These are phyloP conservation scores for Allomyces arbusculus DNA, from an alignment of 192 early-diverging fungal species.

Conservation along the genomic window DNA sequence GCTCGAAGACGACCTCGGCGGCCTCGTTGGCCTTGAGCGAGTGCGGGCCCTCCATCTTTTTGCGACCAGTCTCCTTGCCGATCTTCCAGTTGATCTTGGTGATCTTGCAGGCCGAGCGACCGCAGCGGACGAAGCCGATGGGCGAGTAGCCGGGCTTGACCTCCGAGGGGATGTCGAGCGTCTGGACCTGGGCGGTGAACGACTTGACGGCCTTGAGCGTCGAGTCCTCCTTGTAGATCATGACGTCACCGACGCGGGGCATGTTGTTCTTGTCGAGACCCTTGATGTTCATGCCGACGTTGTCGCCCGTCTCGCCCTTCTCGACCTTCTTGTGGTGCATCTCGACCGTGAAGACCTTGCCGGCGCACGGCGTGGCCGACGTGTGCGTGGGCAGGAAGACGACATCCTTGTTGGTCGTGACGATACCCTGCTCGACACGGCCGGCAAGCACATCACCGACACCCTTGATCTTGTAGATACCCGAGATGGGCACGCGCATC, in stretches of 20 bases:
- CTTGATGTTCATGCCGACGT: constrained; percentile 99
- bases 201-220: constrained; percentile 76
- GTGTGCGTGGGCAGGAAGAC: neutral
- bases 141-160: constrained; percentile 86
- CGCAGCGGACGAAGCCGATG: constrained; percentile 87
- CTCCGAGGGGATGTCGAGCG: constrained; percentile 88
- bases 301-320: constrained; percentile 78
- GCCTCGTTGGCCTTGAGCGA: constrained; percentile 89
- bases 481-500: constrained; percentile 90
- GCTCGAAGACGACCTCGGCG: constrained; percentile 85
- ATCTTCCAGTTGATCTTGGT: constrained; percentile 81
- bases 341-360: constrained; percentile 41
- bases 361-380: neutral
- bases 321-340: constrained; percentile 95
- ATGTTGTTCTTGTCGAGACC: constrained; percentile 95
- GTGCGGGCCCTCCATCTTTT: constrained; percentile 79
- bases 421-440: constrained; percentile 88
- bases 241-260: constrained; percentile 76
- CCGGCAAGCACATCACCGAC: constrained; percentile 92
- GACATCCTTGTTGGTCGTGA: constrained; percentile 30
- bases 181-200: constrained; percentile 89
- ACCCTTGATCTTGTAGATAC: constrained; percentile 97
- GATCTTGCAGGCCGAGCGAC: constrained; percentile 94
- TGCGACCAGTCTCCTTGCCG: constrained; percentile 87
- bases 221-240: constrained; percentile 93